A percentile compares a stretch with the other conserved stretches of the same genome.
Evolutionary conservation across 164 flowering plant species (phyloP).

Genomic region (Magnolia kwangsiensis): DNA sequence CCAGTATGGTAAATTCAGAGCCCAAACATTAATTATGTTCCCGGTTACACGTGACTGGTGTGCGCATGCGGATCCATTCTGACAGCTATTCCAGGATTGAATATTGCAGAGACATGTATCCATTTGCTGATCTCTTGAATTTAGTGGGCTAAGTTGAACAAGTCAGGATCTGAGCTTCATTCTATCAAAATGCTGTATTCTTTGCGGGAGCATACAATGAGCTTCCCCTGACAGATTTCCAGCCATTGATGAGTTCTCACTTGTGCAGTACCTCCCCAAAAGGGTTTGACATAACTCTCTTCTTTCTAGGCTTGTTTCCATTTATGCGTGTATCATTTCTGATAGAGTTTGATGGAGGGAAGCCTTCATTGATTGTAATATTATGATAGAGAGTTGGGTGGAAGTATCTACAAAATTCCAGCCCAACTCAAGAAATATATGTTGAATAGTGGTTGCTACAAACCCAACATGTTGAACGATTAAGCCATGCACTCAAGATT

Average conservation of each 20-base stretch:
- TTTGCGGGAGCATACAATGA: not conserved
- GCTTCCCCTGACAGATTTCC: not conserved
- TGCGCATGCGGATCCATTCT: not conserved
- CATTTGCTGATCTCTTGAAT: not conserved
- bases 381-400: not conserved
- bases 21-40: not conserved
- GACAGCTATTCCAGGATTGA: constrained; percentile 5
- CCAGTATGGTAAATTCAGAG: not conserved
- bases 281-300: not conserved
- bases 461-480: not conserved
- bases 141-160: not conserved
- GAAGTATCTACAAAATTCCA: not conserved
- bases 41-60: constrained; percentile 1
- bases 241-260: not conserved
- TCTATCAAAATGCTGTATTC: not conserved
- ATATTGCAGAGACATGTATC: not conserved
- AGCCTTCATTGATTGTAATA: not conserved
- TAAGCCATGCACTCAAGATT: not conserved
- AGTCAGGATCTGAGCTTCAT: not conserved
- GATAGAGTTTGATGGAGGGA: not conserved
- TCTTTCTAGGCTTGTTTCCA: not conserved
- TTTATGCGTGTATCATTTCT: not conserved
- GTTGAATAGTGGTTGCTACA: not conserved
- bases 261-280: not conserved
- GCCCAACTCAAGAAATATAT: not conserved